Base-by-base conservation (phyloP, 768 basidiomycete genomes). In the Macrolepiota fuliginosa region DNA sequence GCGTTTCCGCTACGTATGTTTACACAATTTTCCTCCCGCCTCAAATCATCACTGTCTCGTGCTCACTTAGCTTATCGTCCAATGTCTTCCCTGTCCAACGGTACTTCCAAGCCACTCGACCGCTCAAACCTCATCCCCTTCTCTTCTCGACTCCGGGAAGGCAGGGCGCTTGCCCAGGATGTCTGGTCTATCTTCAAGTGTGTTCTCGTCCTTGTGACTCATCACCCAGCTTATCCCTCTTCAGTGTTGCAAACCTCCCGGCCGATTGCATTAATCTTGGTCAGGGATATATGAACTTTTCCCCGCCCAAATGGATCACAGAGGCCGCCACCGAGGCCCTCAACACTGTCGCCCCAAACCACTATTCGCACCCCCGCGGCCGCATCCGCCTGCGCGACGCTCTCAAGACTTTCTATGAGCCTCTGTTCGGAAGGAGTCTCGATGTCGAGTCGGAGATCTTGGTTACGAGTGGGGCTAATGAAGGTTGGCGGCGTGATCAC, bases 381-480 rank as follows among this genome's bases (percentile, higher is more conserved):
- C 85, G 94, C 59, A 82, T 90, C 27, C 88, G 94, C 64, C 83
- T 99, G 47, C 85, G 96, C 42, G 81, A 95, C 62, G 97, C 97
- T 5, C 86, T 99, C 68, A 90, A 88, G 68, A 77, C 81, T 17
- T 88, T 89, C 73, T 96, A 96, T 69, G 83, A 85, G 47, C 79
- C 89, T 4, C 84, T 89, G 52, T 79, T 85, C 50, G 78, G 82
- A 25, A 83, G 93, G 61, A 80, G 87, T 2, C 81, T 99, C 15
- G 84, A 94, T 68, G 83, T 89, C 24, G 93, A 97, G 64, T 81
- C 84, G 0, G 94, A 98, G 72, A 95, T 99, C 46, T 79, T 96
- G 19, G 90, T 98, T 49, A 95, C 96, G 2, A 96, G 96, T 67
- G 97, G 97, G 36, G 96, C 96, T 7, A 98, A 98, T 72, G 93